A percentile compares a stretch with the other conserved stretches of the same genome.
phyloP scores from a whole-genome alignment of 495 filamentous ascomycete species.

The Annulohypoxylon nitens region DNA sequence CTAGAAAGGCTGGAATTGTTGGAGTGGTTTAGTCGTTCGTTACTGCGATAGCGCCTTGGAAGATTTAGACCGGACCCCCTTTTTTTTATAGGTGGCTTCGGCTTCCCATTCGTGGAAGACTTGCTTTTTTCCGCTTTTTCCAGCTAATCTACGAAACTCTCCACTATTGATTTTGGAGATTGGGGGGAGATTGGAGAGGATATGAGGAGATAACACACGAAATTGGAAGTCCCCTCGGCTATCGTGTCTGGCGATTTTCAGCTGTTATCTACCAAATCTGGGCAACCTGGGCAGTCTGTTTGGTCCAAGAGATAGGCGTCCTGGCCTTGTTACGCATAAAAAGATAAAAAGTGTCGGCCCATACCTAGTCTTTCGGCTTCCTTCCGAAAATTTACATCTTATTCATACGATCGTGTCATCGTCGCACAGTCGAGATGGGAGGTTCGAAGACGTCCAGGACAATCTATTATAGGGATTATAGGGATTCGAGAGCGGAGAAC shows the following conservation, averaged over 20 bases:
- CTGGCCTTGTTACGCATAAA: conserved; percentile 13
- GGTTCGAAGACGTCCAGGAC: not conserved
- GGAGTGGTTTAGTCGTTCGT: not conserved
- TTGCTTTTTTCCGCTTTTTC: not conserved
- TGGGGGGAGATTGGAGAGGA: conserved; percentile 21
- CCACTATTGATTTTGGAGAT: conserved; percentile 24
- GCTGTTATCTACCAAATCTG: conserved; percentile 6
- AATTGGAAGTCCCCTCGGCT: conserved; percentile 1
- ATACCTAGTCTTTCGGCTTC: not conserved
- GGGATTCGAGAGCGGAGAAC: conserved; percentile 6
- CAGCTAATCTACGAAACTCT: not conserved
- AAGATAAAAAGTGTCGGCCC: not conserved
- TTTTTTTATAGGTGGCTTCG: conserved; percentile 17
- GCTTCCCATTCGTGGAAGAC: conserved; percentile 2
- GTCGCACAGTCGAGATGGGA: not conserved
- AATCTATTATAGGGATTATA: not conserved
- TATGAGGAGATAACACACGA: not conserved
- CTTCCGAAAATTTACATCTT: conserved; percentile 9
- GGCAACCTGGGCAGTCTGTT: not conserved
- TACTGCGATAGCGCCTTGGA: conserved; percentile 11
- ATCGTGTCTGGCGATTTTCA: not conserved
- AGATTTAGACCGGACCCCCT: not conserved
- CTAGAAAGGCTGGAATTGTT: not conserved
- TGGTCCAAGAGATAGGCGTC: not conserved
- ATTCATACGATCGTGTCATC: conserved; percentile 16